A percentile compares a stretch with the other conserved stretches of the same genome.
Evolutionary conservation across 2,329 filamentous ascomycete species (phyloP).

Genomic region (Penicillium olsonii): DNA sequence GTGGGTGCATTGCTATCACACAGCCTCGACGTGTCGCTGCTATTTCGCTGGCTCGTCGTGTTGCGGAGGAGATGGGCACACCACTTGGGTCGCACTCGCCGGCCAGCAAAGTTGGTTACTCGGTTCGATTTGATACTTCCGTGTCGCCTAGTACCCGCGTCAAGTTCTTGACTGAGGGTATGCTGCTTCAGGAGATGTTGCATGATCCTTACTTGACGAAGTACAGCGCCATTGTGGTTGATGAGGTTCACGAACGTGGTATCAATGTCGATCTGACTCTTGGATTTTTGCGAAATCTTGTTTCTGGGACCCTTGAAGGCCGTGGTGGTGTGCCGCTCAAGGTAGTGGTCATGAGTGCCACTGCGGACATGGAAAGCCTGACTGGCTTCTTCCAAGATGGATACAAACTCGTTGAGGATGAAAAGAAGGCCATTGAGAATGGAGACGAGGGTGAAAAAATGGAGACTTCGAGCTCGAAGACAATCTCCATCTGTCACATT

Average conservation of each 20-base stretch:
- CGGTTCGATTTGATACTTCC: conserved; percentile 89
- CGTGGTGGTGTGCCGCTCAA: conserved; percentile 76
- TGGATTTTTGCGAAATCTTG: conserved; percentile 81
- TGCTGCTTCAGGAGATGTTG: conserved; percentile 90
- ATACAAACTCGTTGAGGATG: conserved; percentile 12
- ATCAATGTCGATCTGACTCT: conserved; percentile 90
- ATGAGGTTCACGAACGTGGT: conserved; percentile 95
- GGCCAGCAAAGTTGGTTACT: conserved; percentile 77
- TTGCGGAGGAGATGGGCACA: conserved; percentile 78
- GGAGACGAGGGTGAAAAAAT: conserved; percentile 10
- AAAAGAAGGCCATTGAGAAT: conserved; percentile 13
- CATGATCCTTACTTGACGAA: conserved; percentile 77
- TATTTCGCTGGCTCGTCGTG: conserved; percentile 83
- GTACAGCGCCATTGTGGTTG: conserved; percentile 89
- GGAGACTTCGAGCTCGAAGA: conserved; percentile 47
- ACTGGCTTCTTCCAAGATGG: conserved; percentile 67
- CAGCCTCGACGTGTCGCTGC: conserved; percentile 93
- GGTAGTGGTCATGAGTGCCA: conserved; percentile 95
- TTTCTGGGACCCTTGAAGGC: conserved; percentile 59
- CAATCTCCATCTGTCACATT: conserved; percentile 65
- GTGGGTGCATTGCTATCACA: conserved; percentile 87
- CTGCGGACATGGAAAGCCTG: conserved; percentile 81
- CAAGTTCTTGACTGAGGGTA: conserved; percentile 95
- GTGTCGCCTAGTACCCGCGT: conserved; percentile 79
- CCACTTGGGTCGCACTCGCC: conserved; percentile 61